Conservation (phyloP, 768 basidiomycete species). For the Lactarius psammicola region DNA sequence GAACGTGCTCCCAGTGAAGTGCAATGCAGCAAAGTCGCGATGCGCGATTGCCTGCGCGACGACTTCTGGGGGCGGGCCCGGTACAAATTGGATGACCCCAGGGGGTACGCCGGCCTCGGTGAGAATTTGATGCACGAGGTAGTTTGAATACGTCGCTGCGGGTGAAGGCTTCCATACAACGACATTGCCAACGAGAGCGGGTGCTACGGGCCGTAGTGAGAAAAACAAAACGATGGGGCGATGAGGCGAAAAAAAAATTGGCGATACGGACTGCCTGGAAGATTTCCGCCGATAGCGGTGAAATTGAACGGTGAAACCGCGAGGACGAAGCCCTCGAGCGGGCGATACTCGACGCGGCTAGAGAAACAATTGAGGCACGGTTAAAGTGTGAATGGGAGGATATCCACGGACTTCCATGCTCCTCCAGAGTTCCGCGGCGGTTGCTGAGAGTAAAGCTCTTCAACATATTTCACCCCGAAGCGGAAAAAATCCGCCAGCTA, state of each 20-base stretch:
- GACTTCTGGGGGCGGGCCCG: constrained; percentile 81
- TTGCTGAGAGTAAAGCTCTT: constrained; percentile 90
- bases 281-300: constrained; percentile 97
- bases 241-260: background rate
- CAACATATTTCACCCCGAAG: constrained; percentile 95
- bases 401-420: constrained; percentile 83
- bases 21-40: constrained; percentile 79
- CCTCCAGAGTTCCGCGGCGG: constrained; percentile 83
- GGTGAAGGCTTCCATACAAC: constrained; percentile 98
- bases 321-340: constrained; percentile 97
- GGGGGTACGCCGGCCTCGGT: constrained; percentile 92
- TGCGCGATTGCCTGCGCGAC: constrained; percentile 82
- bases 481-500: constrained; percentile 91
- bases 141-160: constrained; percentile 92
- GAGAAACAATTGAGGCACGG: constrained; percentile 9
- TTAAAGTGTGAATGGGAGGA: background rate
- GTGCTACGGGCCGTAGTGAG: constrained; percentile 47
- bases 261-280: constrained; percentile 57
- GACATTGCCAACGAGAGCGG: constrained; percentile 93
- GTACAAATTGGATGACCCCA: constrained; percentile 96
- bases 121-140: constrained; percentile 86
- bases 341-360: constrained; percentile 93
- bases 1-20: constrained; percentile 95
- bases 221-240: background rate
- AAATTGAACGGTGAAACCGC: constrained; percentile 99